Evolutionary conservation across 805 yeast species (phyloP).

Genomic region (Dipodascus geniculatus): DNA sequence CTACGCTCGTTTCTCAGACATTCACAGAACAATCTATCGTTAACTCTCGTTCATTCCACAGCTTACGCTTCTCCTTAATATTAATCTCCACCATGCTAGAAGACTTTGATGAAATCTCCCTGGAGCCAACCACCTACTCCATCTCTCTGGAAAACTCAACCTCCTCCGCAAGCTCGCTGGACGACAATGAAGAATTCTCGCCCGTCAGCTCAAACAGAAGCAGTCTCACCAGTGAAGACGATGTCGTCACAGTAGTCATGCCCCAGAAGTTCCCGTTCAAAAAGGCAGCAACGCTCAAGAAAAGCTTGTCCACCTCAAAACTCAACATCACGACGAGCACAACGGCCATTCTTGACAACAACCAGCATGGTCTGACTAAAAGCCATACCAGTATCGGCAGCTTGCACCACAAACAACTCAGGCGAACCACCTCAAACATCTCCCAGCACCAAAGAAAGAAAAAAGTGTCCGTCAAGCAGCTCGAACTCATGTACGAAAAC

Average conservation of each 20-base stretch:
- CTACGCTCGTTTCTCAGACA: not conserved
- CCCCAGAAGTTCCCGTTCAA: not conserved
- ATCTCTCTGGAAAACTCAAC: not conserved
- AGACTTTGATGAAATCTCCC: not conserved
- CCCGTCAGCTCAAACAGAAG: not conserved
- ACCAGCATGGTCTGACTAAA: no score
- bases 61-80: not conserved
- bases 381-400: no score
- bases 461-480: slow-evolving; percentile 16
- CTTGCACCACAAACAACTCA: no score
- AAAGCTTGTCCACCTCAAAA: not conserved
- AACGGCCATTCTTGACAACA: no score
- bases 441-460: not conserved
- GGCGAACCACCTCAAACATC: not conserved
- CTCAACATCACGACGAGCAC: not conserved
- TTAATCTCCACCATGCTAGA: not conserved
- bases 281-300: not conserved
- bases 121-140: not conserved
- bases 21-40: not conserved
- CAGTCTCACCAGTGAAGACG: slow-evolving; percentile 1
- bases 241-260: not conserved
- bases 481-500: slow-evolving; percentile 24
- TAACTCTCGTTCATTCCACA: not conserved
- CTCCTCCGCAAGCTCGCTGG: not conserved
- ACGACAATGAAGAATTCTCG: not conserved